Base-by-base conservation (phyloP, 2,329 filamentous ascomycete genomes). In the Neonectria hederae region DNA sequence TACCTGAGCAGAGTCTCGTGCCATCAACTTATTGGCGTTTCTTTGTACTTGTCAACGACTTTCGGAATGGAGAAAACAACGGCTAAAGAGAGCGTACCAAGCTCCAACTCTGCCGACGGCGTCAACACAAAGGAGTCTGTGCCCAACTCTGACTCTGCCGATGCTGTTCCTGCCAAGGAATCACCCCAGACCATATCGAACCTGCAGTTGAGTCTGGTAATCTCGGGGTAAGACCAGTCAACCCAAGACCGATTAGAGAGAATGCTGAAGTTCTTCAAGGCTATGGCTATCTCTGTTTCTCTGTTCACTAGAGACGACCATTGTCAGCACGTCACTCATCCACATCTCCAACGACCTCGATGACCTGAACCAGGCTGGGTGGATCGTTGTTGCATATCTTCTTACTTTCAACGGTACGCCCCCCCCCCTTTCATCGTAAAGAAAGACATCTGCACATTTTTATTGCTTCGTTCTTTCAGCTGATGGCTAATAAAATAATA, bases 301-400 rank as follows among this genome's bases (percentile, higher is more conserved):
- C 7, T 54, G 40, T 26, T 54, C 49, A 7, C 22, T 60, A 9
- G 57, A 60, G 22, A 60, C 49, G 9, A 60, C 57, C 2, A 60
- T 60, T 40, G 57, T 60, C 57, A 54, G 49, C 40, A 60, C 57
- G 5, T 54, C 57, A 4, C 49, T 60, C 14, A 48, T 54, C 19
- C 40, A 46, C 40, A 60, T 60, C 26, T 54, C 57, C 26, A 42
- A 60, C 13, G 57, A 60, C 13, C 32, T 35, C 32, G 32, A 35
- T 14, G 32, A 35, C 17, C 11, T 54, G 22, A 54, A 28, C 17
- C 49, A 60, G 30, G 28, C 49, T 2, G 24, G 24, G 2, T 60
- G 57, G 57, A 48, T 60, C 14, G 57, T 60, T 6, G 49, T 54
- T 6, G 49, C 51, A 8, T 60, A 60, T 13, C 51, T 60, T 14